These are phyloP conservation scores for Helminthosporium solani DNA, from an alignment of 2,329 filamentous ascomycete genomes.

Conservation along the genomic window DNA sequence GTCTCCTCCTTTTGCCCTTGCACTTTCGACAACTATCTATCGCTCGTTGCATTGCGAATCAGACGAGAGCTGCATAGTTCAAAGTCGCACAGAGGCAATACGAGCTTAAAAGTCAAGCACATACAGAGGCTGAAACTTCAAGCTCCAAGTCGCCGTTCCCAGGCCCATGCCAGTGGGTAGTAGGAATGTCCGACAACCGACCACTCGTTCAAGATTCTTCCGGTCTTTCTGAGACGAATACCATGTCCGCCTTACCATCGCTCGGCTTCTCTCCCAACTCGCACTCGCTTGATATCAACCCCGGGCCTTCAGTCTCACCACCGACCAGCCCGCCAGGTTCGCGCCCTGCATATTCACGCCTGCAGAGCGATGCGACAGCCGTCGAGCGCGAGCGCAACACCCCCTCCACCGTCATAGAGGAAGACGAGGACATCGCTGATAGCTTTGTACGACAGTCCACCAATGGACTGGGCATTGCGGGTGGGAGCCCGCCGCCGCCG, in stretches of 20 bases:
- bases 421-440: slow-evolving; percentile 34
- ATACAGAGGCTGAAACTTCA: slow-evolving; percentile 3
- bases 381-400: slow-evolving; percentile 26
- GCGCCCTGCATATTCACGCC: slow-evolving; percentile 39
- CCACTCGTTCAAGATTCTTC: slow-evolving; percentile 30
- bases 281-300: slow-evolving; percentile 23
- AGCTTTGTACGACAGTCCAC: slow-evolving; percentile 19
- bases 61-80: too few relatives aligned
- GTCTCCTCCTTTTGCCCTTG: too few relatives aligned
- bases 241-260: slow-evolving; percentile 29
- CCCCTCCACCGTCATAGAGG: slow-evolving; percentile 28
- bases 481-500: slow-evolving; percentile 1
- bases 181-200: slow-evolving; percentile 32
- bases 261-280: slow-evolving; percentile 27
- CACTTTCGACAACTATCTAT: too few relatives aligned
- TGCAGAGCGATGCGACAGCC: slow-evolving; percentile 38
- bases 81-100: too few relatives aligned
- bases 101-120: background rate
- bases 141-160: slow-evolving; percentile 11
- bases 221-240: slow-evolving; percentile 28
- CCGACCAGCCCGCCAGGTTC: slow-evolving; percentile 26
- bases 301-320: slow-evolving; percentile 14
- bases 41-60: too few relatives aligned
- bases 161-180: slow-evolving; percentile 5
- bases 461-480: slow-evolving; percentile 40